Base-by-base conservation (phyloP, 805 yeast species). In the Starmerella khaoyaiensis region DNA sequence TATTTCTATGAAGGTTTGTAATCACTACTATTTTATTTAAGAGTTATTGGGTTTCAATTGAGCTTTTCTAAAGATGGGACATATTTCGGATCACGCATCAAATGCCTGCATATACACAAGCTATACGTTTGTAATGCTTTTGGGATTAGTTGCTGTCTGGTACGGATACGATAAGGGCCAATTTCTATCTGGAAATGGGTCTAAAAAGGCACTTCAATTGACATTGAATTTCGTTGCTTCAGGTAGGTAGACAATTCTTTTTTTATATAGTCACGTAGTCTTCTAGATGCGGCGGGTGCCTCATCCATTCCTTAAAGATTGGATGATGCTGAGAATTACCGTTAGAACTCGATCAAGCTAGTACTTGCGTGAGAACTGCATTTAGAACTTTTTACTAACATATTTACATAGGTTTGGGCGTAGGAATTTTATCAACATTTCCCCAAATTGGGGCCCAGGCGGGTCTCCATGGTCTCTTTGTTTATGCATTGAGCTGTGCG, bases 211-310 rank as follows among this genome's bases (percentile, higher is more conserved):
- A 23, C 28, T 82, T 12, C 94, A 94, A 1, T 62, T 86, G 49
- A 79, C 94, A 2, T 64, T 86, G 42, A 86, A 86, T 57, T 86
- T 86, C 55, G 73, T 86, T 37, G 96, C 96, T 35, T 76, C 93
- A 48, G 93, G 93, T 50, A 50, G 49, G 52, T 36, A 39, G 30
- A 17, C 29, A 39, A 4, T 7, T 25, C 20, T 11, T 16, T 20
- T 22, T 19, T 2, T 24, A 19, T 30, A n/a, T 12, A 5, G 10
- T 5, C 33, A 9, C n/a, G 6, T 14, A 11, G 18, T 12, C 15
- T 6, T 35, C 28, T 41, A 39, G 33, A 41, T 41, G 42, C 45
- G 31, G 21, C 47, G 47, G 47, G 47, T 43, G 47, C 47, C 23
- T 5, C 4, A 5, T 7, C 7, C 19, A 21, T 26, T 11, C n/a